Base-by-base conservation (phyloP, 176 grass and related monocot species). In the Dendrocalamus sinicus region DNA sequence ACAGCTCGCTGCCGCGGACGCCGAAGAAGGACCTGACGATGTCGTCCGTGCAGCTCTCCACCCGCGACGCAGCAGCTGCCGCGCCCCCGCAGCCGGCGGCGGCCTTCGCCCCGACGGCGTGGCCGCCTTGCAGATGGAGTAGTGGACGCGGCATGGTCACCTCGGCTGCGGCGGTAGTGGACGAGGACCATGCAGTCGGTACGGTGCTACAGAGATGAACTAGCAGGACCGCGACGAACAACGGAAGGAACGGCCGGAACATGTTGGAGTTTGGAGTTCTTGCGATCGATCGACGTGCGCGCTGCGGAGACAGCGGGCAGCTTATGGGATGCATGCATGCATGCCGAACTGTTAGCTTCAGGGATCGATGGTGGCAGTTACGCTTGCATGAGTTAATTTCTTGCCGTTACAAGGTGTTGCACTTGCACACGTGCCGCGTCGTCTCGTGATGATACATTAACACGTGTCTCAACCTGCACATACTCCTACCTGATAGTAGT, bases 21-120 rank as follows among this genome's bases (percentile, higher is more conserved):
- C 45, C 78, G 78, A 80, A 80, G 78, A 80, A 80, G 11, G 78
- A 80, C 26, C 45, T 67, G 77, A 80, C 77, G 77, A 80, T 67
- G 78, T 80, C 45, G 23, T 22, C 78, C 45, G 78, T 80, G 78
- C 78, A 80, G 62, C 26, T 80, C 78, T 52, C 78, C 45, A 80
- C 61, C 45, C 6, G 45, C 26, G 44, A 51, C 28, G 62, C 62
- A 0, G 78, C 60, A 23, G 5, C 59, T 60, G 41, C 76, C 23
- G 5, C 15, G 23, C 58, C 46, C 23, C 5, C 14, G 59, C 58
- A 63, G n/a, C 59, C 19, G 59, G 22, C 59, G 1, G 4, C 76
- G 57, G n/a, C 58, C 47, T 50, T 14, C 47, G 47, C 47, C 12
- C 14, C 44, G 40, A 30, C 14, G 58, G 76, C 57, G 58, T 40